Percentiles rank a stretch among this genome's conserved stretches.
Evolutionary conservation across 2,329 filamentous ascomycete genomes (phyloP).

Genomic region (Gaeumannomyces tritici): DNA sequence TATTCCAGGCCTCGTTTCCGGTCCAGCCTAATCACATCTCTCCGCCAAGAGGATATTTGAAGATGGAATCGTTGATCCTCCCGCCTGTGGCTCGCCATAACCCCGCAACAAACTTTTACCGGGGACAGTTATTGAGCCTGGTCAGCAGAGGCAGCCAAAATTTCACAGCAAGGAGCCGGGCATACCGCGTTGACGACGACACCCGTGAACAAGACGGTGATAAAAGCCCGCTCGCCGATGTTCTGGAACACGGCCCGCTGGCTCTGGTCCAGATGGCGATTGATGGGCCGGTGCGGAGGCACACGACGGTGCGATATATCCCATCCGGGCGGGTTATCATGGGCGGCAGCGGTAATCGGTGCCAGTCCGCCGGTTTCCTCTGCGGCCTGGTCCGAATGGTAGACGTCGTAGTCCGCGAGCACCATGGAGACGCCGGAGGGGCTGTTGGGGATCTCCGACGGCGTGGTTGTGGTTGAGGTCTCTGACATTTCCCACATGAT

Average conservation of each 20-base stretch:
- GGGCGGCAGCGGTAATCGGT: constrained; percentile 10
- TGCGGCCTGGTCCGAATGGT: constrained; percentile 6
- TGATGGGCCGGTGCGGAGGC: constrained; percentile 13
- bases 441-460: not conserved
- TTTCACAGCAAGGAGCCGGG: not conserved
- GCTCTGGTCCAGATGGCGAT: constrained; percentile 10
- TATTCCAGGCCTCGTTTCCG: not conserved
- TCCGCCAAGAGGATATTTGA: constrained; percentile 43
- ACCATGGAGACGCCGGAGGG: not conserved
- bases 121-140: not conserved
- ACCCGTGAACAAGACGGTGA: constrained; percentile 15
- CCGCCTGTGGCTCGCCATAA: constrained; percentile 40
- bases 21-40: constrained; percentile 25
- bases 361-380: constrained; percentile 14
- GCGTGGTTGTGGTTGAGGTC: constrained; percentile 1
- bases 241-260: constrained; percentile 11
- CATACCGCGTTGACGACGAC: constrained; percentile 11
- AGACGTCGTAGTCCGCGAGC: not conserved
- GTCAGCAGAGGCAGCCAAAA: not conserved
- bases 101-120: constrained; percentile 11
- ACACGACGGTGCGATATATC: constrained; percentile 12
- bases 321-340: constrained; percentile 12
- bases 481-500: not conserved
- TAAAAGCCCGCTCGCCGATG: constrained; percentile 10
- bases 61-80: constrained; percentile 33